Evolutionary conservation across 2,329 filamentous ascomycete genomes (phyloP).

Genomic region (Pseudohalonectria lignicola): DNA sequence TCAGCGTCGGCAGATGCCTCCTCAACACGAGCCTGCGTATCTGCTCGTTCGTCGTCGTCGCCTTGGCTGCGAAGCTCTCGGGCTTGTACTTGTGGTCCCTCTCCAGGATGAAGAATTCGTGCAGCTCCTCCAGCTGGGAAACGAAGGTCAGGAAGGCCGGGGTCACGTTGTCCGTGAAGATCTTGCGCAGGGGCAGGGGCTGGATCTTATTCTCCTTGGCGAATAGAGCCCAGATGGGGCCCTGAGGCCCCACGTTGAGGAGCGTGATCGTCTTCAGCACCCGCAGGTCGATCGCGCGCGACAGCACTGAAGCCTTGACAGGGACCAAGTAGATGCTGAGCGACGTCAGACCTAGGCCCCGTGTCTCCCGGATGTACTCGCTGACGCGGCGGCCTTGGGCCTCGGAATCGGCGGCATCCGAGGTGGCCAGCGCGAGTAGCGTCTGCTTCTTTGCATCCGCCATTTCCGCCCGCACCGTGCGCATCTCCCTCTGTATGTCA

Average conservation of each 20-base stretch:
- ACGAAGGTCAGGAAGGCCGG: slow-evolving; percentile 41
- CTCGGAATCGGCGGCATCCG: slow-evolving; percentile 9
- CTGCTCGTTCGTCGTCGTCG: slow-evolving; percentile 40
- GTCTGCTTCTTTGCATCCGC: slow-evolving; percentile 17
- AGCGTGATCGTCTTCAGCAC: slow-evolving; percentile 46
- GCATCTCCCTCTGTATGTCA: slow-evolving; percentile 22
- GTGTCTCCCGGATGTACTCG: slow-evolving; percentile 45
- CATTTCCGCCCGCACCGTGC: slow-evolving; percentile 23
- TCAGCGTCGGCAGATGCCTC: slow-evolving; percentile 44
- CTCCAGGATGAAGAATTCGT: slow-evolving; percentile 51
- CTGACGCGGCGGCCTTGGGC: slow-evolving; percentile 18
- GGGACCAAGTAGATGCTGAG: slow-evolving; percentile 49
- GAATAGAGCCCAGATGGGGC: slow-evolving; percentile 46
- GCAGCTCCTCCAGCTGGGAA: slow-evolving; percentile 37
- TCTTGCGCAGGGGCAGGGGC: slow-evolving; percentile 41
- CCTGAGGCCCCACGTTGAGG: slow-evolving; percentile 52
- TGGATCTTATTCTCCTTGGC: slow-evolving; percentile 39
- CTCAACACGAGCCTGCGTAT: slow-evolving; percentile 46
- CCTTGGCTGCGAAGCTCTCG: slow-evolving; percentile 39
- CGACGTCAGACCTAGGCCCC: slow-evolving; percentile 44
- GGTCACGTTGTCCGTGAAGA: slow-evolving; percentile 55
- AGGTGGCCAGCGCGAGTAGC: background rate
- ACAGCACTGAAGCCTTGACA: slow-evolving; percentile 45
- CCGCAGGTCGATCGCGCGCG: slow-evolving; percentile 43
- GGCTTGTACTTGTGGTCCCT: slow-evolving; percentile 37